Base-by-base conservation (phyloP, 2,329 filamentous ascomycete genomes). In the Aspergillus sp. region DNA sequence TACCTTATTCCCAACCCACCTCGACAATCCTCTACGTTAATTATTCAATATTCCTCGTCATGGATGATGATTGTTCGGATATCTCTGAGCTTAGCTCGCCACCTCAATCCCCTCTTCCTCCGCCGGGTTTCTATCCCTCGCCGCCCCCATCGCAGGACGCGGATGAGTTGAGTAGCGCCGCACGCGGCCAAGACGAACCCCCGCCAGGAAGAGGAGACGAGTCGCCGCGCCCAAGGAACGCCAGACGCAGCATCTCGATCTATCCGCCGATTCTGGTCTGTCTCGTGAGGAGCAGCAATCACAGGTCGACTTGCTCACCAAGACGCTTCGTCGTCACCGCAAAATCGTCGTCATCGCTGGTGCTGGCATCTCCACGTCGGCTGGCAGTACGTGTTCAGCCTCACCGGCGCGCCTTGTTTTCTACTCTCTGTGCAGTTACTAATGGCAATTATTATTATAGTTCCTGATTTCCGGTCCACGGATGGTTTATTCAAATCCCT, bases 301-400 rank as follows among this genome's bases (percentile, higher is more conserved):
- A 28, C 77, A 84, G 57, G 72, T 95, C 33, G 78, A 86, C 48
- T 79, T 83, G 44, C 73, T 98, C 28, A 71, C 90, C 36, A 79
- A 83, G 35, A 84, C 83, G 26, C 69, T 98, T 44, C 85, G 86
- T 59, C 90, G 87, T 61, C 93, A 93, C 74, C 88, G 90, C 71
- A 96, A 95, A 73, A 95, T 98, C 62, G 89, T 98, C 30, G 88
- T 97, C 40, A 87, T 98, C 64, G 93, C 91, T 37, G 93, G 93
- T 46, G 93, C 93, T 51, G 93, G 93, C 49, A 98, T 98, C 58
- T 97, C 93, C 33, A 93, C 96, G 40, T 91, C 91, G 42, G 91
- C 93, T 55, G 93, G 93, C 50, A 94, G 83, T 87, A 77, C 62
- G 85, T 81, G 56, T 49, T 60, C 55, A 47, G 43, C 52, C 39